Evolutionary conservation across 139 green algal genomes (phyloP).

Genomic region (Coelastrella sp.): DNA sequence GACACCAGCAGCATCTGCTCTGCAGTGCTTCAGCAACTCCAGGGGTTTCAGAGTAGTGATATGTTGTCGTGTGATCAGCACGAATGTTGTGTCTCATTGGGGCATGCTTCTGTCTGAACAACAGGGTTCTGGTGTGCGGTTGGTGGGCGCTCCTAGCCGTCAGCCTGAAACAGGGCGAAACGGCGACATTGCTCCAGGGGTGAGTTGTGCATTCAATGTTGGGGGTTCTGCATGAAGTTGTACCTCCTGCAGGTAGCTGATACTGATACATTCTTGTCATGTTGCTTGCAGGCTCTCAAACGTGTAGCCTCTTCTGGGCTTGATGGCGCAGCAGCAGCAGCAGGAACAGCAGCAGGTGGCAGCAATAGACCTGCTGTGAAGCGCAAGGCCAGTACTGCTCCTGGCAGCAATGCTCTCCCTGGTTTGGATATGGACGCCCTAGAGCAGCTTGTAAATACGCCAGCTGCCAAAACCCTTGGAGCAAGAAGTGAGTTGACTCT

Average conservation of each 20-base stretch:
- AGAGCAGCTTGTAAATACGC: slow-evolving; percentile 22
- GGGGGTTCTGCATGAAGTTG: background rate
- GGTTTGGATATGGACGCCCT: slow-evolving; percentile 18
- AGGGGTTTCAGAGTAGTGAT: too few relatives aligned
- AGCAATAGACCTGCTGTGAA: background rate
- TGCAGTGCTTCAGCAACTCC: background rate
- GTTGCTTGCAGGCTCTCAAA: slow-evolving; percentile 24
- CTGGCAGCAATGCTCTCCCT: background rate
- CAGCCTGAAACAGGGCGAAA: background rate
- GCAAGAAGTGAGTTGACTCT: slow-evolving; percentile 4
- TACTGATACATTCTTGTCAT: too few relatives aligned
- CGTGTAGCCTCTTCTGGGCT: slow-evolving; percentile 3
- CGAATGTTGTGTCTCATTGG: background rate
- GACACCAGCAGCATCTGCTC: background rate
- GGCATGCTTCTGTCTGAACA: background rate
- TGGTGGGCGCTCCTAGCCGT: background rate
- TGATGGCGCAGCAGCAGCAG: slow-evolving; percentile 11
- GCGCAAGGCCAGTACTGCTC: background rate
- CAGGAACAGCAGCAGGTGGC: background rate
- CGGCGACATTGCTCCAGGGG: background rate
- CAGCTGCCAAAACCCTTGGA: slow-evolving; percentile 1
- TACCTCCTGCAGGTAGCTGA: too few relatives aligned
- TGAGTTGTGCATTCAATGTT: background rate
- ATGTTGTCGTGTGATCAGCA: too few relatives aligned
- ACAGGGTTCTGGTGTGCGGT: background rate